phyloP scores from a whole-genome alignment of 768 basidiomycete genomes.

The Boletus tomentosulus region DNA sequence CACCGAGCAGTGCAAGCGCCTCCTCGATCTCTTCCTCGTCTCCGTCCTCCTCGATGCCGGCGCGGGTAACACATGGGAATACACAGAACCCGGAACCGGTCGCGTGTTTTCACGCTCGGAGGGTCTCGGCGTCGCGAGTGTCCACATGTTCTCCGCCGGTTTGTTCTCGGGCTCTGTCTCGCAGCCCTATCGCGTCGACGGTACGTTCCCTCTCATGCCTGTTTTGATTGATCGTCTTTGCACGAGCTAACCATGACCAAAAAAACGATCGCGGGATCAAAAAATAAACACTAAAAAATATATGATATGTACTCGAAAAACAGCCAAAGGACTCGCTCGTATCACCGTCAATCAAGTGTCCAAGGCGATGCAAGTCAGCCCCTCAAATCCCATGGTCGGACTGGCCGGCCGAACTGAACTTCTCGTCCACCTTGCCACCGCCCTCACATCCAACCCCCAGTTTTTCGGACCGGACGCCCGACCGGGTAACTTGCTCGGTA shows the following conservation, averaged over 20 bases:
- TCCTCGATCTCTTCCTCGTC: slow-evolving; percentile 86
- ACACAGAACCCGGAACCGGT: slow-evolving; percentile 55
- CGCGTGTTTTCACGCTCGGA: slow-evolving; percentile 61
- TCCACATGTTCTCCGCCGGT: slow-evolving; percentile 84
- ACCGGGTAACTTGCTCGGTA: slow-evolving; percentile 82
- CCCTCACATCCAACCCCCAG: slow-evolving; percentile 57
- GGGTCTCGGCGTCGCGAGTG: slow-evolving; percentile 85
- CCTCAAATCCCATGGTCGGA: slow-evolving; percentile 83
- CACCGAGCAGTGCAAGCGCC: slow-evolving; percentile 63
- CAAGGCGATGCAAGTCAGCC: slow-evolving; percentile 72
- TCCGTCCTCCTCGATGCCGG: slow-evolving; percentile 95
- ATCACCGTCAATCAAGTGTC: slow-evolving; percentile 60
- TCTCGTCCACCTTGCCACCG: slow-evolving; percentile 66
- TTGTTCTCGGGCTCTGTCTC: slow-evolving; percentile 62
- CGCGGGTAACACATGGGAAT: slow-evolving; percentile 81
- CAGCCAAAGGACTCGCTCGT: slow-evolving; percentile 67
- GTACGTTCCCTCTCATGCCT: slow-evolving; percentile 37
- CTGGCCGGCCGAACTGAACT: slow-evolving; percentile 82
- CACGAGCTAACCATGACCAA: background rate
- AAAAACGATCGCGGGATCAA: slow-evolving; percentile 2
- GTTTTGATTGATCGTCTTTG: background rate
- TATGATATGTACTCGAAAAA: background rate
- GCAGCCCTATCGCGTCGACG: slow-evolving; percentile 75
- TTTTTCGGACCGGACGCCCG: slow-evolving; percentile 74
- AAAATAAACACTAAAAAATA: background rate